Percentiles rank a stretch among this genome's conserved stretches.
These are phyloP conservation scores for Trichoderma cornu-damae DNA, from an alignment of 2,329 filamentous ascomycete genomes.

Conservation along the genomic window DNA sequence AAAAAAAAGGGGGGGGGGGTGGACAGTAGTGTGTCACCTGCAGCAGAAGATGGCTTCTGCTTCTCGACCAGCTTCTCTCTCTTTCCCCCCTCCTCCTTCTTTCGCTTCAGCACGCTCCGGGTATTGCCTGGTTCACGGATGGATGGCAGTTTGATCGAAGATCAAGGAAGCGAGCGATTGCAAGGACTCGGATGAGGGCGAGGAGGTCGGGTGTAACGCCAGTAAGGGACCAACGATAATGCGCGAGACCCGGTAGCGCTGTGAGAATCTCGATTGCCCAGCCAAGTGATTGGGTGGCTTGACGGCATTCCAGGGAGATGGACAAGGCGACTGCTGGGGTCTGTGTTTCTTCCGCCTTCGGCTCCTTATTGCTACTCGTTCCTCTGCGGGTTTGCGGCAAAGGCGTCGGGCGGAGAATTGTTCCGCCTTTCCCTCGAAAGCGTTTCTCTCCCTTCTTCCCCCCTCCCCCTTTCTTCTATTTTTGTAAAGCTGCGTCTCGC, in stretches of 20 bases:
- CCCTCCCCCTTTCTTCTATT: neutral
- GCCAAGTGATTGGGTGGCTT: neutral
- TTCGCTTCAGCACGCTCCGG: neutral
- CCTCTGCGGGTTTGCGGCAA: conserved; percentile 1
- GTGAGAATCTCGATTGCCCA: conserved; percentile 7
- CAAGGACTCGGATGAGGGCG: conserved; percentile 4
- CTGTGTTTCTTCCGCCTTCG: neutral
- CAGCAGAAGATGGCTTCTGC: neutral
- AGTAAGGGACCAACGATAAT: neutral
- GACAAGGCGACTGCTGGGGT: neutral
- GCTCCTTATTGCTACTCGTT: neutral
- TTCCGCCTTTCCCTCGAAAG: neutral
- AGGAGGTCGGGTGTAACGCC: conserved; percentile 14
- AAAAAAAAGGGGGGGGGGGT: neutral
- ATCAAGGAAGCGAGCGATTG: neutral
- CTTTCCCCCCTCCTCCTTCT: neutral
- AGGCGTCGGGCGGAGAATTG: conserved; percentile 5
- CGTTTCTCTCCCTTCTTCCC: neutral
- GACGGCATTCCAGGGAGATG: conserved; percentile 7
- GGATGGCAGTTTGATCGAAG: neutral
- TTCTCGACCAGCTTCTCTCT: neutral
- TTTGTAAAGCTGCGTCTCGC: neutral
- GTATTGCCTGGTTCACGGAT: neutral
- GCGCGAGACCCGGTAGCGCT: conserved; percentile 1
- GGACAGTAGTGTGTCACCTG: too few relatives aligned